Conservation (phyloP, 495 filamentous ascomycete species). For the Daldinia grandis region DNA sequence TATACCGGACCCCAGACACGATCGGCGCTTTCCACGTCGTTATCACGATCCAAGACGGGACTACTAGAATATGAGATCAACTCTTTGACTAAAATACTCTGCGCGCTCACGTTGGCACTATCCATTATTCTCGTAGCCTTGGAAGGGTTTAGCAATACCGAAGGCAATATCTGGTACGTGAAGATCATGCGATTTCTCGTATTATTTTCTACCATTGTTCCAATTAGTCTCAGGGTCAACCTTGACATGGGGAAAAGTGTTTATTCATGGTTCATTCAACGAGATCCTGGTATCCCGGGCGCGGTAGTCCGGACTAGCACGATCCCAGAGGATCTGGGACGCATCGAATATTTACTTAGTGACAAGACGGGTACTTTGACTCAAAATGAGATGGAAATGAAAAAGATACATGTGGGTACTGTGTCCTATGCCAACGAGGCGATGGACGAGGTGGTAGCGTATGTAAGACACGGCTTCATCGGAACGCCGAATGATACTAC, state of each 20-base stretch:
- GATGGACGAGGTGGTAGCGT: constrained; percentile 94
- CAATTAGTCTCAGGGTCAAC: constrained; percentile 95
- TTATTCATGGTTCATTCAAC: constrained; percentile 94
- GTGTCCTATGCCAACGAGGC: constrained; percentile 98
- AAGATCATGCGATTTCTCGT: constrained; percentile 96
- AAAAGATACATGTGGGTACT: constrained; percentile 97
- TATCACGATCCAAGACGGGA: constrained; percentile 90
- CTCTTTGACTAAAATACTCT: constrained; percentile 96
- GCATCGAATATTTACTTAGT: constrained; percentile 95
- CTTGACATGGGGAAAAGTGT: constrained; percentile 96
- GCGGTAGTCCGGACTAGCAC: constrained; percentile 96
- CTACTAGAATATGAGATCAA: constrained; percentile 97
- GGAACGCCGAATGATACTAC: constrained; percentile 49
- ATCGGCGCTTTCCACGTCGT: constrained; percentile 90
- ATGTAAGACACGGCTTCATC: constrained; percentile 82
- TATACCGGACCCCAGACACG: constrained; percentile 97
- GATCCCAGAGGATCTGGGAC: constrained; percentile 94
- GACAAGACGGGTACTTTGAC: constrained; percentile 98
- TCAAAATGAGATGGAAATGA: constrained; percentile 99
- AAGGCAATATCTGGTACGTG: constrained; percentile 81
- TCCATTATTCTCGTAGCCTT: constrained; percentile 91
- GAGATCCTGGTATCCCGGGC: constrained; percentile 85
- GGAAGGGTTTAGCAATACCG: constrained; percentile 76
- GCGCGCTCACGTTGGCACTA: constrained; percentile 82
- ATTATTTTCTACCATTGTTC: constrained; percentile 98